Percentiles rank a stretch among this genome's conserved stretches.
These are phyloP conservation scores for Apiotrichum montevideense DNA, from an alignment of 1,284 basidiomycete genomes.

Conservation along the genomic window DNA sequence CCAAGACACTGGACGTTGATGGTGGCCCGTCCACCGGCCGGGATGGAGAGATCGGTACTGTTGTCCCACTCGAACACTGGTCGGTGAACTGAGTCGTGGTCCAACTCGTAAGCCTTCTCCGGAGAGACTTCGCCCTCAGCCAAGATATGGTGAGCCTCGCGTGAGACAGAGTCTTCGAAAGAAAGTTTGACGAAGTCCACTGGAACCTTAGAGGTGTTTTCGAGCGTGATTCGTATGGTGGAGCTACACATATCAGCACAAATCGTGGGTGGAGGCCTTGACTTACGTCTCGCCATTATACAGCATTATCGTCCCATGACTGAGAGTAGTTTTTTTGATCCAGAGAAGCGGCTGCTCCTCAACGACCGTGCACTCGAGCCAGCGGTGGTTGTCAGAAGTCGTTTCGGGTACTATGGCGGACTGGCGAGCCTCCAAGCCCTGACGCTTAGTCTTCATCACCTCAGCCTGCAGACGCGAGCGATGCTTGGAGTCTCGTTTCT, in stretches of 20 bases:
- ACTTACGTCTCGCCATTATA: constrained; percentile 84
- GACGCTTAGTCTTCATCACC: constrained; percentile 31
- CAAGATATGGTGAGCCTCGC: constrained; percentile 65
- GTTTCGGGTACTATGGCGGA: background rate
- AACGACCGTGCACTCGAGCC: constrained; percentile 55
- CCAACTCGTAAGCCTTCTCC: constrained; percentile 83
- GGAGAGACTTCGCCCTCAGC: constrained; percentile 72
- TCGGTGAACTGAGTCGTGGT: constrained; percentile 68
- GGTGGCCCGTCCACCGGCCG: constrained; percentile 63
- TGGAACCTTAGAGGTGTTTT: constrained; percentile 74
- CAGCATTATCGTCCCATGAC: constrained; percentile 84
- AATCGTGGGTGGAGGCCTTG: too few relatives aligned
- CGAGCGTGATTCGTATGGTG: constrained; percentile 71
- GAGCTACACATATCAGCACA: constrained; percentile 52
- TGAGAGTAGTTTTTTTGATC: constrained; percentile 77
- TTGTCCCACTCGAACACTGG: constrained; percentile 74
- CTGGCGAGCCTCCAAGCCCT: constrained; percentile 31
- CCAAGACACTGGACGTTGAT: constrained; percentile 71
- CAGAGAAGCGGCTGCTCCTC: constrained; percentile 78
- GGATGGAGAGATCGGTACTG: constrained; percentile 51
- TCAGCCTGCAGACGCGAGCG: constrained; percentile 51
- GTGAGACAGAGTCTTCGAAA: constrained; percentile 82
- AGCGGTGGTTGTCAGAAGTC: constrained; percentile 14
- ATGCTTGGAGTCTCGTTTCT: constrained; percentile 52
- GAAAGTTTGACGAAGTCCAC: constrained; percentile 78